These are phyloP conservation scores for Boletus huronensis DNA, from an alignment of 768 basidiomycete genomes.

Conservation along the genomic window DNA sequence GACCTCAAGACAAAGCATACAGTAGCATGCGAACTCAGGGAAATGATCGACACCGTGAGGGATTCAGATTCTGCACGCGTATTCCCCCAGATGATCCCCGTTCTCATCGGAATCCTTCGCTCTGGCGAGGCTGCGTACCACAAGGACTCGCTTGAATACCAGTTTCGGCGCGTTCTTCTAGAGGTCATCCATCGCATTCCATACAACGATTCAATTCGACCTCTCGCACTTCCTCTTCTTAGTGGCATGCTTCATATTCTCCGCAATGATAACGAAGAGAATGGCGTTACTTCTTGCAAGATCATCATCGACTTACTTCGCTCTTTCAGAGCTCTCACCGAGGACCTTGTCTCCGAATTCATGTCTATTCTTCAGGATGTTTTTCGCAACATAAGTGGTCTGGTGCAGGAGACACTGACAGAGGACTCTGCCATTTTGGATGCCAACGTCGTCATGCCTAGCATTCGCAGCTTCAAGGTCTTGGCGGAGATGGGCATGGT, in stretches of 20 bases:
- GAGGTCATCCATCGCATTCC: slow-evolving; percentile 90
- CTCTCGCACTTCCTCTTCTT: slow-evolving; percentile 64
- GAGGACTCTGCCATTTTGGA: slow-evolving; percentile 59
- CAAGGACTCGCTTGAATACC: slow-evolving; percentile 68
- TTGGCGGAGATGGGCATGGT: slow-evolving; percentile 92
- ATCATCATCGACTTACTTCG: slow-evolving; percentile 86
- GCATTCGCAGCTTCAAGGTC: slow-evolving; percentile 88
- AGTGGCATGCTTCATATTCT: slow-evolving; percentile 80
- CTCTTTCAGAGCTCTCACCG: slow-evolving; percentile 65
- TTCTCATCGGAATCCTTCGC: slow-evolving; percentile 68
- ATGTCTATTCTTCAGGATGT: slow-evolving; percentile 76
- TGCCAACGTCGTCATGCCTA: slow-evolving; percentile 56
- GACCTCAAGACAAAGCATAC: slow-evolving; percentile 69
- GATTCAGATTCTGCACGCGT: slow-evolving; percentile 71
- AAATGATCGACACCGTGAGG: slow-evolving; percentile 75
- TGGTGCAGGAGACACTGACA: slow-evolving; percentile 74
- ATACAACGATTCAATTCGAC: slow-evolving; percentile 70
- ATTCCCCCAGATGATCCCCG: slow-evolving; percentile 68
- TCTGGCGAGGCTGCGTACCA: slow-evolving; percentile 63
- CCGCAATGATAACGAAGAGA: slow-evolving; percentile 93
- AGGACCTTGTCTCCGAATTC: slow-evolving; percentile 75
- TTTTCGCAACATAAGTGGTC: slow-evolving; percentile 65
- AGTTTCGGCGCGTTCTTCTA: slow-evolving; percentile 81
- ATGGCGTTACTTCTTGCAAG: slow-evolving; percentile 87
- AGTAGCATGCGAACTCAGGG: slow-evolving; percentile 75